Evolutionary conservation across 352 stramenopile species (phyloP), one percentile per base, ranked within the genome.

Genomic region (Aphanomyces cochlioides): DNA sequence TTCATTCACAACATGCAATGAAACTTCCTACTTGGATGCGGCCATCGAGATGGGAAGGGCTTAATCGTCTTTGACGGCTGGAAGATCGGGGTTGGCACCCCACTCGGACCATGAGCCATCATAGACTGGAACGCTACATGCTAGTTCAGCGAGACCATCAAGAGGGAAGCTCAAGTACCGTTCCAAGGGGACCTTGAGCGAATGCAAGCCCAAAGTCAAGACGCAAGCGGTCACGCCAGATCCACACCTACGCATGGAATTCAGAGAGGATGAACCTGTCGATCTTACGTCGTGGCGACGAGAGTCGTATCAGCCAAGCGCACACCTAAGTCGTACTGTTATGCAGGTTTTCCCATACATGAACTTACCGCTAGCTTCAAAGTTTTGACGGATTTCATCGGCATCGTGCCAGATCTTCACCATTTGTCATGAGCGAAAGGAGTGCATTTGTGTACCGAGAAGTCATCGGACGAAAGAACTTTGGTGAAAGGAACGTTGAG

Each of bases 401-500:
- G 82, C 50, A n/a, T 94, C 88, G 74, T 69, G 89, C 79, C 82
- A 97, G 67, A 79, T 80, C 85, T 84, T 53, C 19, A 63, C 6
- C 10, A 48, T 10, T 72, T 75, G 85, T 19, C 81, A 80, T 73
- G 81, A 90, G 7, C 75, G 74, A 34, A 71, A 73, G 12, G 77
- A 70, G 47, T 70, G 47, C 28, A 72, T 59, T 43, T 67, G 68
- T 80, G 64, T 47, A 90, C 79, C 76, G 80, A 87, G 47, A 96
- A 90, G 74, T 98, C 90, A 7, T 96, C 80, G 36, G 87, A 74
- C 6, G 80, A 73, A 12, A 98, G 83, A 41, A 98, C 48, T 64
- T 92, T 90, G 6, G 67, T 73, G 72, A 98, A 98, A 0, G 93
- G 94, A 0, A 98, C 76, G 73, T 98, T 98, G 12, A 96, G 66